Percentiles rank a stretch among this genome's conserved stretches.
These are phyloP conservation scores for Didymella segeticola DNA, from an alignment of 2,329 filamentous ascomycete species.

Conservation along the genomic window DNA sequence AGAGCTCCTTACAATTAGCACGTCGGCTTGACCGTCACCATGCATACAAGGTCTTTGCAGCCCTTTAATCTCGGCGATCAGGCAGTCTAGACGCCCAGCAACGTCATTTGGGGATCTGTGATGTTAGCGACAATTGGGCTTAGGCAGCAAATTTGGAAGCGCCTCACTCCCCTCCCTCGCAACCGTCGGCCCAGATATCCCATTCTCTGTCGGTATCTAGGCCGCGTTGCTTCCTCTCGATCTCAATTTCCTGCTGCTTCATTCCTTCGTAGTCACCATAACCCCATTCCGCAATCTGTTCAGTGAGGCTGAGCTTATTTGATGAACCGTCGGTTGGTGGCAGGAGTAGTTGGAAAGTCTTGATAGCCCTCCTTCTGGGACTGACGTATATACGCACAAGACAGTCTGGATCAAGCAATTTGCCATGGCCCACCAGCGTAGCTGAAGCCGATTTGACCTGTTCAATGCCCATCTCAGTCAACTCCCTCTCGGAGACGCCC, in stretches of 20 bases:
- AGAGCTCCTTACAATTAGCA: not conserved
- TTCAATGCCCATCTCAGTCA: constrained; percentile 19
- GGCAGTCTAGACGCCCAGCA: not conserved
- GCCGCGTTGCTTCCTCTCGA: constrained; percentile 63
- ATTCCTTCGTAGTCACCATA: not conserved
- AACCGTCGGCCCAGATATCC: constrained; percentile 90
- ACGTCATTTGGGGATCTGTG: not conserved
- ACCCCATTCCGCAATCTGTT: not conserved
- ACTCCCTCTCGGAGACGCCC: constrained; percentile 60
- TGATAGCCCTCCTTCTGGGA: not conserved
- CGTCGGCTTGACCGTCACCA: not conserved
- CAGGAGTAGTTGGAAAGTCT: not conserved
- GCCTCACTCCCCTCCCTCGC: constrained; percentile 74
- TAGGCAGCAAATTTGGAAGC: not conserved
- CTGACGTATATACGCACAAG: not conserved
- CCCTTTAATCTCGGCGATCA: not conserved
- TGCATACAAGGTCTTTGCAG: not conserved
- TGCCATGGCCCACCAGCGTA: not conserved
- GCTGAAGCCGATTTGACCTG: not conserved
- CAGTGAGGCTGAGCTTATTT: not conserved
- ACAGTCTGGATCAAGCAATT: not conserved
- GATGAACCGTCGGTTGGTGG: not conserved
- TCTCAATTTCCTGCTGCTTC: constrained; percentile 22
- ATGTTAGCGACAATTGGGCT: not conserved
- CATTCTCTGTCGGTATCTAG: constrained; percentile 61